These are phyloP conservation scores for Mimosa pudica DNA, from an alignment of 306 rosid genomes.

Conservation along the genomic window DNA sequence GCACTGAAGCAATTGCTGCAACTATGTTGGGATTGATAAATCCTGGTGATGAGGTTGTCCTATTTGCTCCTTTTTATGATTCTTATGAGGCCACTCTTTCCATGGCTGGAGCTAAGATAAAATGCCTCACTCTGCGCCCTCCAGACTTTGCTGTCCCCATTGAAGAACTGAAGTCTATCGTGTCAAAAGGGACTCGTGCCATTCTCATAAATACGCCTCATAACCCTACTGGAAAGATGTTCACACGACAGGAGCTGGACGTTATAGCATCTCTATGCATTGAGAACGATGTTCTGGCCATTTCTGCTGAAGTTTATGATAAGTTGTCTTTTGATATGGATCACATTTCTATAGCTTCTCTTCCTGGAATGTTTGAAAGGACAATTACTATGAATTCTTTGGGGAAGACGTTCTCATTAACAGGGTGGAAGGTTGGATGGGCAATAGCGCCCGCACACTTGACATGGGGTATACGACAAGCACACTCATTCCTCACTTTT, in stretches of 20 bases:
- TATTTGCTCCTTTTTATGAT: slow-evolving; percentile 88
- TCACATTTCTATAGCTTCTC: slow-evolving; percentile 79
- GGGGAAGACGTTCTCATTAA: slow-evolving; percentile 91
- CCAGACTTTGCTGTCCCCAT: slow-evolving; percentile 77
- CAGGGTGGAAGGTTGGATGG: slow-evolving; percentile 96
- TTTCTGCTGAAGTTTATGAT: slow-evolving; percentile 87
- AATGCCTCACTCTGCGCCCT: slow-evolving; percentile 68
- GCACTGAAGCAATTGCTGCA: slow-evolving; percentile 97
- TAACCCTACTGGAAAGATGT: slow-evolving; percentile 92
- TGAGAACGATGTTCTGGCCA: slow-evolving; percentile 81
- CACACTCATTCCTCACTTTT: slow-evolving; percentile 75
- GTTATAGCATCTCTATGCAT: slow-evolving; percentile 80
- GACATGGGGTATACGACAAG: slow-evolving; percentile 85
- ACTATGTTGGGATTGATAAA: slow-evolving; percentile 80
- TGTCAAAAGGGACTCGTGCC: slow-evolving; percentile 82
- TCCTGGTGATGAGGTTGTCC: slow-evolving; percentile 90
- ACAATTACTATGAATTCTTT: slow-evolving; percentile 87
- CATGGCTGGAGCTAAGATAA: slow-evolving; percentile 91
- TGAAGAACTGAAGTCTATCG: slow-evolving; percentile 61
- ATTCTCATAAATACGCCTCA: slow-evolving; percentile 76
- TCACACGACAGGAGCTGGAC: slow-evolving; percentile 68
- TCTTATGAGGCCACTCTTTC: slow-evolving; percentile 88
- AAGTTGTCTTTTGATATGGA: slow-evolving; percentile 93
- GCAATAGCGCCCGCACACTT: slow-evolving; percentile 84
- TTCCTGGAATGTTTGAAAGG: slow-evolving; percentile 88